Evolutionary conservation across 768 basidiomycete species (phyloP).

Genomic region (Porphyrellus cyaneotinctus): DNA sequence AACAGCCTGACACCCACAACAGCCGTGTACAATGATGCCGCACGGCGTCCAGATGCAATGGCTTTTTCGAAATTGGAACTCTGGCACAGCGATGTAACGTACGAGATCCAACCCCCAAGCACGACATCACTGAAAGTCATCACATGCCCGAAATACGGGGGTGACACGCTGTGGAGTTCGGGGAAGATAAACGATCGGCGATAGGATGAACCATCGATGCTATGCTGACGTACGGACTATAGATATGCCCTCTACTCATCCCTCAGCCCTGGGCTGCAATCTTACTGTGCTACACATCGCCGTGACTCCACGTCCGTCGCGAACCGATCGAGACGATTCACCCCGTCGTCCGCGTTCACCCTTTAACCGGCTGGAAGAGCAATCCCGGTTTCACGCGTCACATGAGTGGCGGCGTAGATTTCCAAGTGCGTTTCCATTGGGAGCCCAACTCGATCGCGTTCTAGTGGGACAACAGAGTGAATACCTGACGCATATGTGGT

Average conservation of each 20-base stretch:
- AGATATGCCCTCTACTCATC: constrained; percentile 85
- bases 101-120: constrained; percentile 80
- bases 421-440: constrained; percentile 78
- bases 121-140: constrained; percentile 74
- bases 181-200: constrained; percentile 43
- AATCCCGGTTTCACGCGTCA: constrained; percentile 82
- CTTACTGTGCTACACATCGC: constrained; percentile 76
- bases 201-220: background rate
- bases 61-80: constrained; percentile 73
- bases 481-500: background rate
- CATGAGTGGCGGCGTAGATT: constrained; percentile 68
- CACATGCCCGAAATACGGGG: constrained; percentile 65
- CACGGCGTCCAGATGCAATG: constrained; percentile 55
- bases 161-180: constrained; percentile 80
- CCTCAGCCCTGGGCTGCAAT: constrained; percentile 69
- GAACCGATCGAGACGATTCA: constrained; percentile 67
- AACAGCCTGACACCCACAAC: constrained; percentile 8
- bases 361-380: constrained; percentile 81
- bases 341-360: constrained; percentile 81
- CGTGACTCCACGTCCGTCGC: constrained; percentile 64
- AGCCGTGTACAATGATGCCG: constrained; percentile 72
- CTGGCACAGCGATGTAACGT: constrained; percentile 80
- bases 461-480: constrained; percentile 85
- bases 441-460: constrained; percentile 72
- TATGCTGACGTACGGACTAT: constrained; percentile 10